Evolutionary conservation across 2,329 filamentous ascomycete species (phyloP).

Genomic region (Colletotrichum simmondsii): DNA sequence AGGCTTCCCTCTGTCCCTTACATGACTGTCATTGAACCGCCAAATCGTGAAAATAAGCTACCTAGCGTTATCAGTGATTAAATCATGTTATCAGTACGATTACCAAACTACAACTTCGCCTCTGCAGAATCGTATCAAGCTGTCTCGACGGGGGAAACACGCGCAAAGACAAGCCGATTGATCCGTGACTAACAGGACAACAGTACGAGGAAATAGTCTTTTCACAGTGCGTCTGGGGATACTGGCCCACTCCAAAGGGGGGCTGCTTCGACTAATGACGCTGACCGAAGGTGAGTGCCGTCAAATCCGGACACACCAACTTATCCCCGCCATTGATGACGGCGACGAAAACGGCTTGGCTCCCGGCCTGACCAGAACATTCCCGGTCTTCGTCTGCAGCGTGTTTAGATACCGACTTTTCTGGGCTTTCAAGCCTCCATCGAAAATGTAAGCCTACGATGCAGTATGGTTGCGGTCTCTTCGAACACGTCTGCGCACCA

Average conservation of each 20-base stretch:
- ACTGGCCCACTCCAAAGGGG: constrained; percentile 1
- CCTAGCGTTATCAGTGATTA: background rate
- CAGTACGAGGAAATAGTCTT: constrained; percentile 22
- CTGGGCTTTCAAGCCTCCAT: constrained; percentile 1
- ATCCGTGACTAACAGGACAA: constrained; percentile 25
- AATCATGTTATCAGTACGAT: background rate
- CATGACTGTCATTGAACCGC: background rate
- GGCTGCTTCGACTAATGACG: constrained; percentile 26
- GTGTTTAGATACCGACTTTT: background rate
- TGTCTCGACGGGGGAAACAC: background rate
- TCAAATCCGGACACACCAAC: constrained; percentile 23
- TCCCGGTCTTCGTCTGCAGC: background rate
- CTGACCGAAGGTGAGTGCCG: constrained; percentile 31
- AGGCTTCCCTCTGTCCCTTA: background rate
- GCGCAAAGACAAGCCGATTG: constrained; percentile 5
- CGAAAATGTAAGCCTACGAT: background rate
- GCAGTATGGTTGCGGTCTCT: background rate
- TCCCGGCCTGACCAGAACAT: background rate
- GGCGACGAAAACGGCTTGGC: constrained; percentile 21
- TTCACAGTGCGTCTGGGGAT: constrained; percentile 25
- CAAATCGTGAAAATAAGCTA: background rate
- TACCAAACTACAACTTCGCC: background rate
- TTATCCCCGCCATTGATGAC: constrained; percentile 23
- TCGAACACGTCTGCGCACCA: background rate
- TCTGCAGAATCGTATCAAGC: background rate